phyloP scores from a whole-genome alignment of 2,329 filamentous ascomycete genomes.

The Epicoccum sorghinum region DNA sequence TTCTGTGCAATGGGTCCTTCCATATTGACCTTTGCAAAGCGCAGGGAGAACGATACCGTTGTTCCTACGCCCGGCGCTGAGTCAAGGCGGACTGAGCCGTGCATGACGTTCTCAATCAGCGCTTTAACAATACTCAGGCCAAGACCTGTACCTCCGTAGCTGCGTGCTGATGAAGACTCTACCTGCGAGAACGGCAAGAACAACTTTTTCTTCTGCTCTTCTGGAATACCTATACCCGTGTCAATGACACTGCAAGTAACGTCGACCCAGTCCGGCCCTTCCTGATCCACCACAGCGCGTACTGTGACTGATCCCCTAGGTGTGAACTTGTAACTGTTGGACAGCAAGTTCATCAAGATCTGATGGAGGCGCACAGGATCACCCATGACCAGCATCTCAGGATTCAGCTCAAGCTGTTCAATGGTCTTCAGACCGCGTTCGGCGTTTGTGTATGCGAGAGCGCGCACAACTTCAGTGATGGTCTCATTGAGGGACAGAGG shows the following conservation, averaged over 20 bases:
- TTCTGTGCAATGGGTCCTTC: conserved; percentile 58
- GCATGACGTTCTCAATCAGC: conserved; percentile 90
- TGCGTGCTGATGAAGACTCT: conserved; percentile 85
- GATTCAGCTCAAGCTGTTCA: conserved; percentile 61
- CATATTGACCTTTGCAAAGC: conserved; percentile 80
- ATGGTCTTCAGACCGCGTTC: conserved; percentile 66
- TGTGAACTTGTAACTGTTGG: conserved; percentile 94
- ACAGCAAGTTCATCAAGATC: conserved; percentile 77
- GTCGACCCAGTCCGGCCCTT: conserved; percentile 72
- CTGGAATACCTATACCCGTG: conserved; percentile 88
- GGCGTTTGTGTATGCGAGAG: conserved; percentile 67
- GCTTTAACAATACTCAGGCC: conserved; percentile 95
- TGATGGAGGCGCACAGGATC: conserved; percentile 60
- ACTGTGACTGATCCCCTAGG: conserved; percentile 86
- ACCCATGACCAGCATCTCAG: conserved; percentile 59
- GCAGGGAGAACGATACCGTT: conserved; percentile 78
- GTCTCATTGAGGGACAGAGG: conserved; percentile 61
- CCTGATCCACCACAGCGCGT: conserved; percentile 72
- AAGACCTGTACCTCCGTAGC: conserved; percentile 89
- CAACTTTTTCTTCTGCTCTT: conserved; percentile 80
- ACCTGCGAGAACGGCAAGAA: conserved; percentile 95
- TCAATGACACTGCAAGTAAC: conserved; percentile 87
- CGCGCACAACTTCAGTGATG: conserved; percentile 68
- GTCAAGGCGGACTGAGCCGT: conserved; percentile 81
- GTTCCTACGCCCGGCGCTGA: conserved; percentile 75